Conservation (phyloP, 2,329 filamentous ascomycete species). For the Penicillium olsonii region DNA sequence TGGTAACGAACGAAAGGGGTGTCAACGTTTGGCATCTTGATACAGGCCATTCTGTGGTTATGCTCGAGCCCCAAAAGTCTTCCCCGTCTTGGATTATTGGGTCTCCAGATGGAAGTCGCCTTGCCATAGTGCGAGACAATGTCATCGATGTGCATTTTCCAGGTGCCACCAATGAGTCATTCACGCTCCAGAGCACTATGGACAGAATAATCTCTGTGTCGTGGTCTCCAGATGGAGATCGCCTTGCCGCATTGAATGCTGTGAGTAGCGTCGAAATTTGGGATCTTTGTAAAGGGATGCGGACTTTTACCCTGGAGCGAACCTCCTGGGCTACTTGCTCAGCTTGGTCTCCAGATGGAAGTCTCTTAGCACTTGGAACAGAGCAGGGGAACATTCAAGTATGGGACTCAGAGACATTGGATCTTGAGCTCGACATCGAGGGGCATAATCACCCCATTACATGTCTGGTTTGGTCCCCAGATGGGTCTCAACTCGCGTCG, state of each 20-base stretch:
- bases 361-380: neutral
- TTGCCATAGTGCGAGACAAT: neutral
- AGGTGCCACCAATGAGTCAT: neutral
- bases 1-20: neutral
- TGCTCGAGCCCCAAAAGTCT: neutral
- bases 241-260: neutral
- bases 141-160: neutral
- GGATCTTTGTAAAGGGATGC: neutral
- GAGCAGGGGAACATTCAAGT: neutral
- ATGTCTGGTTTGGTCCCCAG: neutral
- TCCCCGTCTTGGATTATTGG: neutral
- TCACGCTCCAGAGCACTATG: too few species aligned
- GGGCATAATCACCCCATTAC: neutral
- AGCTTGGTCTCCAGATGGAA: neutral
- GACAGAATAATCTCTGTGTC: neutral
- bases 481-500: conserved; percentile 1
- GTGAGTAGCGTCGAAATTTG: neutral
- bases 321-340: neutral
- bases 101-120: neutral
- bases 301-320: neutral
- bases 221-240: neutral
- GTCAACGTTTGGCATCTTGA: neutral
- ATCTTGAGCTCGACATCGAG: neutral
- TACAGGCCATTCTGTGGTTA: neutral
- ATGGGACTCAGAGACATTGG: neutral